Evolutionary conservation across 225 moss, liverwort and hornwort genomes (phyloP).

Genomic region (Asterella californica): DNA sequence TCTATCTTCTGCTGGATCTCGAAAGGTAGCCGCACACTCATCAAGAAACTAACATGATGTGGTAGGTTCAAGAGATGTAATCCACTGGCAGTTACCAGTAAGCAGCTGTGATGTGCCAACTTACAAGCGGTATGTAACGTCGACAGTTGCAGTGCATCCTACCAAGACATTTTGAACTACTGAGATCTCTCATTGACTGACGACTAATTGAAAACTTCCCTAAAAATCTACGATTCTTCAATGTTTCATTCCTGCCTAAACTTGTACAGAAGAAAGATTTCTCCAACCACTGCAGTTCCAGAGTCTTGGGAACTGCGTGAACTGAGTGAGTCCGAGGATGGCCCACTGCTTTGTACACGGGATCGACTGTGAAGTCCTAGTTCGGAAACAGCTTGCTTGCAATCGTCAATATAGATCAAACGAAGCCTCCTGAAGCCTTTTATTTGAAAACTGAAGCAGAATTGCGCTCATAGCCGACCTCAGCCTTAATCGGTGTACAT

Average conservation of each 20-base stretch:
- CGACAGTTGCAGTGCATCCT: conserved; percentile 25
- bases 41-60: conserved; percentile 15
- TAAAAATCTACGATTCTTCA: conserved; percentile 33
- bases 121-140: conserved; percentile 14
- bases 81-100: conserved; percentile 7
- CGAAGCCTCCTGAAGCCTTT: conserved; percentile 22
- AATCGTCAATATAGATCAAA: conserved; percentile 22
- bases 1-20: conserved; percentile 37
- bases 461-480: conserved; percentile 26
- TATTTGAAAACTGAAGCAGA: conserved; percentile 28
- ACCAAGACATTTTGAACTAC: conserved; percentile 32
- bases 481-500: conserved; percentile 25
- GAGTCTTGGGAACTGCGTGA: conserved; percentile 19
- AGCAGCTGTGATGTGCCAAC: conserved; percentile 19
- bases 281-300: conserved; percentile 39
- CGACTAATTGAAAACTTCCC: conserved; percentile 22
- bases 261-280: conserved; percentile 32
- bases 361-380: conserved; percentile 19
- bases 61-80: conserved; percentile 9
- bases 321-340: conserved; percentile 19
- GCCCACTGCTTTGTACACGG: conserved; percentile 30
- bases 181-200: conserved; percentile 17
- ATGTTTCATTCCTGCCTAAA: conserved; percentile 30
- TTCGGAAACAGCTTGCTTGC: conserved; percentile 20
- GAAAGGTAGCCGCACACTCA: conserved; percentile 20